phyloP scores from a whole-genome alignment of 805 yeast genomes.

The Kuraishia hungarica region DNA sequence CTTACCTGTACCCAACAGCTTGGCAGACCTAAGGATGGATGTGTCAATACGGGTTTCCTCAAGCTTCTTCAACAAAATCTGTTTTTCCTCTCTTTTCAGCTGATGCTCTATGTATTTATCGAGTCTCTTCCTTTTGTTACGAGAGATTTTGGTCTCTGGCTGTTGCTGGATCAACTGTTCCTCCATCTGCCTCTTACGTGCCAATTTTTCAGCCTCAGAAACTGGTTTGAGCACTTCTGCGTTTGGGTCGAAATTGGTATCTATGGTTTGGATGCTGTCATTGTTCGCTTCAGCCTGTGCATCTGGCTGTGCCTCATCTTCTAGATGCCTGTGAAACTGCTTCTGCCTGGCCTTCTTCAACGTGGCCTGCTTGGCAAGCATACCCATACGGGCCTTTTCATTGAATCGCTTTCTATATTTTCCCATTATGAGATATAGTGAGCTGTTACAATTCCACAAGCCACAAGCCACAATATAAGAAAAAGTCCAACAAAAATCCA shows the following conservation, averaged over 20 bases:
- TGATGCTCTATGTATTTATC: conserved; percentile 93
- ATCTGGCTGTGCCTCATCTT: conserved; percentile 25
- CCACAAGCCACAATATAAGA: background rate
- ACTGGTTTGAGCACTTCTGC: conserved; percentile 55
- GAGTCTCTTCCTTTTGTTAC: conserved; percentile 65
- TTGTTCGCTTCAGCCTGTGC: conserved; percentile 7
- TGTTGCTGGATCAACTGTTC: conserved; percentile 49
- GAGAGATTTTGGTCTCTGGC: conserved; percentile 59
- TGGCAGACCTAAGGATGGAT: conserved; percentile 58
- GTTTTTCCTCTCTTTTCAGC: conserved; percentile 80
- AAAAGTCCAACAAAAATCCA: background rate
- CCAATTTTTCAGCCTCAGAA: conserved; percentile 52
- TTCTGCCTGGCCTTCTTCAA: conserved; percentile 61
- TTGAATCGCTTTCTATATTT: conserved; percentile 74
- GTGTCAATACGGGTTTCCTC: conserved; percentile 66
- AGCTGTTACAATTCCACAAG: background rate
- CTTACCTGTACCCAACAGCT: conserved; percentile 66
- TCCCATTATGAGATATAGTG: conserved; percentile 43
- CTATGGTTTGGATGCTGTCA: conserved; percentile 10
- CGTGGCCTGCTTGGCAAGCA: conserved; percentile 70
- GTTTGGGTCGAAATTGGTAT: conserved; percentile 49
- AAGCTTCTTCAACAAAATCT: conserved; percentile 63
- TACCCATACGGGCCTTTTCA: conserved; percentile 80
- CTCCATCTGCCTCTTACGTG: conserved; percentile 56
- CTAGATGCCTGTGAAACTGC: conserved; percentile 47